Base-by-base conservation (phyloP, 306 rosid species). In the Ormosia semicastrata region DNA sequence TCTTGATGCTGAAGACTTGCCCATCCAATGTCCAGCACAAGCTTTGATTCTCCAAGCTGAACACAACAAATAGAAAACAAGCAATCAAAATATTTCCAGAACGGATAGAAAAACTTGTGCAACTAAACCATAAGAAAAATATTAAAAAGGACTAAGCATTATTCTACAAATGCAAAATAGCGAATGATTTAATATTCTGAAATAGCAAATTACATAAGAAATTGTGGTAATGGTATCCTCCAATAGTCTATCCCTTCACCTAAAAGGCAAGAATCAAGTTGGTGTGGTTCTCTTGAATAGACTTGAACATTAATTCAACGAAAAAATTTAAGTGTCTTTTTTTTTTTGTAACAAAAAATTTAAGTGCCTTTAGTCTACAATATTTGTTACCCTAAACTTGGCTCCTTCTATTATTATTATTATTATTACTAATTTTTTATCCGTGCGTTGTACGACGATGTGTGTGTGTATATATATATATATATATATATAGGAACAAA, bases 1-100 rank as follows among this genome's bases (percentile, higher is more conserved):
- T 92, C 94, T 84, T 87, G 92, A 84, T 83, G 92, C 81, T 89
- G 93, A 84, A 93, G 89, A 80, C 88, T 89, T 59, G 80, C 79
- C 62, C 80, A 88, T 13, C 97, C 99, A 83, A 91, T 89, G 75
- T 89, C 92, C 75, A 93, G 87, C 59, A 90, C 97, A 73, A 92
- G 89, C 87, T 88, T 92, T 72, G 89, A 87, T 83, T 96, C 97
- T 83, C 99, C 98, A 77, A 91, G 96, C 99, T 95, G 80, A 71
- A 82, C 76, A 47, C 75, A 74, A 75, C 32, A 60, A 80, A 81
- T n/a, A 56, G 50, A 59, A 75, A 78, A 74, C 56, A n/a, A 72
- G 57, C 58, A 47, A 65, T 79, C 8, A 79, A 47, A 52, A 41
- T 12, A 62, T 32, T 77, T 73, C 73, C 47, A 18, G 3, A 56